Base-by-base conservation (phyloP, 2,329 filamentous ascomycete species). In the Pyrenophora seminiperda region DNA sequence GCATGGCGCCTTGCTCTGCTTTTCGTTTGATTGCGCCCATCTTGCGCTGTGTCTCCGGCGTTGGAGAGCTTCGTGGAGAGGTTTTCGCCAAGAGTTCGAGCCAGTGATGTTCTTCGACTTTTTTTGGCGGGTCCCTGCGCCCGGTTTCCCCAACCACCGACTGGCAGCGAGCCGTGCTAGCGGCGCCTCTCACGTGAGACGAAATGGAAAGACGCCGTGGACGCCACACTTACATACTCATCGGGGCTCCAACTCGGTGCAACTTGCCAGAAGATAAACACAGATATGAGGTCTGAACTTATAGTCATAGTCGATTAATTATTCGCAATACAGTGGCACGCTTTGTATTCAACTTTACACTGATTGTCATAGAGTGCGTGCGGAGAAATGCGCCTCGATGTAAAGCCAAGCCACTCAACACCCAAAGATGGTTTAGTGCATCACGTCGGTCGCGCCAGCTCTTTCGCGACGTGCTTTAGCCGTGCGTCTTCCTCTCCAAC, bases 21-120 rank as follows among this genome's bases (percentile, higher is more conserved):
- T 77, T 78, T 47, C 77, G 67, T 65, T 79, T 79, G 11, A 73
- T 62, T 20, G 75, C 69, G 54, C 74, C 75, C 77, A 79, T 79
- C 38, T 48, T 55, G 53, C 45, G 47, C 33, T 30, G 49, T 31
- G 20, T 40, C 40, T 38, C 39, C 41, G 11, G 34, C 29, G 22
- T 40, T 40, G 34, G 36, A 44, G 40, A 34, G 31, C 13, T 31
- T 53, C 27, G 38, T 15, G 47, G 44, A 48, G 46, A 54, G 47
- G 48, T 58, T 10, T 52, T 44, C 52, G 56, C 54, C 57, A 63
- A 62, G 56, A 59, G 50, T 59, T 60, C 42, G 48, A 44, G 44
- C 20, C 18, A 34, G 37, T 38, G 50, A 40, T 41, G 47, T 34
- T 29, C 37, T 51, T 50, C 47, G 51, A 50, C 47, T 54, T 50